Percentiles rank a stretch among this genome's conserved stretches.
phyloP scores from a whole-genome alignment of 441 rosid genomes.

The Croton setiger region DNA sequence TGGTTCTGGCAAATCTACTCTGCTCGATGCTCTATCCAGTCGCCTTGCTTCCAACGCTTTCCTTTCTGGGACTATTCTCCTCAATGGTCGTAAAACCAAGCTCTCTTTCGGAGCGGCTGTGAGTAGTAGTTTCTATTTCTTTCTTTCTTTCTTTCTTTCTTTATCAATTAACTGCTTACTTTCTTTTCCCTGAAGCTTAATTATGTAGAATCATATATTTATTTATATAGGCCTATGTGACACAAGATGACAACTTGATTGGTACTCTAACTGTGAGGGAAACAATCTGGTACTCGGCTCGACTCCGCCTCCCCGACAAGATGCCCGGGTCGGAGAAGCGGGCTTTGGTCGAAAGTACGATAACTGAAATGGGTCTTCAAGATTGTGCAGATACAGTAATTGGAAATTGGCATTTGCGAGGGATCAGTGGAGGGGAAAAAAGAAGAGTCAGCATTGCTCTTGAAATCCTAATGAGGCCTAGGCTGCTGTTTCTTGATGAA shows the following conservation, averaged over 20 bases:
- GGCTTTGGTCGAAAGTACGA: conserved; percentile 80
- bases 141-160: not conserved
- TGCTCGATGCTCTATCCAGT: conserved; percentile 86
- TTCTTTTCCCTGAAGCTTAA: not conserved
- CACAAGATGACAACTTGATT: conserved; percentile 95
- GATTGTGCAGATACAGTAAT: conserved; percentile 92
- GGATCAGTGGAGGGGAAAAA: conserved; percentile 96
- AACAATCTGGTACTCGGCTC: conserved; percentile 84
- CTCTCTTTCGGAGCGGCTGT: conserved; percentile 97
- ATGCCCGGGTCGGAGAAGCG: conserved; percentile 82
- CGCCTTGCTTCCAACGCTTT: conserved; percentile 94
- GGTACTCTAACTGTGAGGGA: conserved; percentile 96
- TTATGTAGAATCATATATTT: not conserved
- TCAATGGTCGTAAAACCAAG: conserved; percentile 90
- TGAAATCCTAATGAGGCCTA: conserved; percentile 91
- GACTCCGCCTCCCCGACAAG: conserved; percentile 81
- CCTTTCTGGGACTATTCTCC: conserved; percentile 83
- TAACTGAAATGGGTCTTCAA: conserved; percentile 91
- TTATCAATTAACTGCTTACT: not conserved
- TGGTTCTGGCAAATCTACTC: conserved; percentile 94
- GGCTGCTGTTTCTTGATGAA: conserved; percentile 94
- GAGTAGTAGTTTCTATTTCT: conserved; percentile 23
- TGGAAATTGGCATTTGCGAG: conserved; percentile 97
- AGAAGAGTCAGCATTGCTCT: conserved; percentile 94
- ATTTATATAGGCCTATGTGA: conserved; percentile 70